Evolutionary conservation across 2,329 filamentous ascomycete genomes (phyloP).

Genomic region (Epichloe sibirici): DNA sequence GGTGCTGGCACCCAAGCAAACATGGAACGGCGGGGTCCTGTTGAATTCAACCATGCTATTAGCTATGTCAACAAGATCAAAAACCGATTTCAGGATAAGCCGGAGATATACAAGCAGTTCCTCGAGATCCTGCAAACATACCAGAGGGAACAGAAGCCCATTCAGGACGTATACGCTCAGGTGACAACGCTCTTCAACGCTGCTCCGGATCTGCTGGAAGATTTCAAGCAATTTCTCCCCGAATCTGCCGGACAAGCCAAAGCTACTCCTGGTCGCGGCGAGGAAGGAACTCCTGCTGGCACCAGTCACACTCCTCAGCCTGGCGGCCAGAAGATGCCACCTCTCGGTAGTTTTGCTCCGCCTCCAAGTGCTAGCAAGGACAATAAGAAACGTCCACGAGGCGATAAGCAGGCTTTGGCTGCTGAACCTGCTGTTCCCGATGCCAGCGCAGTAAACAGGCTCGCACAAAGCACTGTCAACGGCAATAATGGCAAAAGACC

Average conservation of each 20-base stretch:
- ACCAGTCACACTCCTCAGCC: conserved; percentile 44
- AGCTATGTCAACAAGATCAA: conserved; percentile 99
- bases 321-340: conserved; percentile 67
- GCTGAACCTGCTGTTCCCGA: conserved; percentile 33
- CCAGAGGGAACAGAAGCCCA: conserved; percentile 93
- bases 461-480: conserved; percentile 21
- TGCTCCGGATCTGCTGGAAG: conserved; percentile 87
- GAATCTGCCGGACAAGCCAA: conserved; percentile 57
- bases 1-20: conserved; percentile 45
- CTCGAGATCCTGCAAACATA: conserved; percentile 97
- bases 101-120: conserved; percentile 99
- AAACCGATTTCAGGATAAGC: conserved; percentile 94
- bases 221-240: conserved; percentile 96
- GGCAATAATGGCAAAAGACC: conserved; percentile 46
- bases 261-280: conserved; percentile 43
- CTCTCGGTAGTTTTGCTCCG: conserved; percentile 87
- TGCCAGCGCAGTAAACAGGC: conserved; percentile 24
- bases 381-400: conserved; percentile 71
- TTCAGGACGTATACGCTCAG: conserved; percentile 95
- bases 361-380: conserved; percentile 73
- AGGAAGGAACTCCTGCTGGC: conserved; percentile 32
- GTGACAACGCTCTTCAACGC: conserved; percentile 89
- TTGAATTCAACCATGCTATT: conserved; percentile 98
- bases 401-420: conserved; percentile 40
- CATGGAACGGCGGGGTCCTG: conserved; percentile 79